These are phyloP conservation scores for Miscanthus lutarioriparius DNA, from an alignment of 176 grass and related monocot species.

Conservation along the genomic window DNA sequence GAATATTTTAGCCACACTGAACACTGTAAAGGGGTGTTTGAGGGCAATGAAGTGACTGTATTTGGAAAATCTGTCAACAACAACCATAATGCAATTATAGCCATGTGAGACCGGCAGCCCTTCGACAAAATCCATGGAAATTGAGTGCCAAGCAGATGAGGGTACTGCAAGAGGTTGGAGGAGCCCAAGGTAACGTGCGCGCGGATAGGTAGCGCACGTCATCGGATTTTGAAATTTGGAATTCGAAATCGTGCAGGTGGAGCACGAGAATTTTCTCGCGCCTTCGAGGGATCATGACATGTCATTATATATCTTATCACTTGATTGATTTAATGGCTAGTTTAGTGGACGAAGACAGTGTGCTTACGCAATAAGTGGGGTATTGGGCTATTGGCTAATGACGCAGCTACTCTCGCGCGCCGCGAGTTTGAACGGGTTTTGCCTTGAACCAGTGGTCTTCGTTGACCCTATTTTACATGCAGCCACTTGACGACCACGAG, in stretches of 20 bases:
- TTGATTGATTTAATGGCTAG: too few species aligned
- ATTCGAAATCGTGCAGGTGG: neutral
- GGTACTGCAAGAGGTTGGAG: too few species aligned
- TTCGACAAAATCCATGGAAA: too few species aligned
- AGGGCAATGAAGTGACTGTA: too few species aligned
- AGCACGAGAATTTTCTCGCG: neutral
- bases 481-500: neutral
- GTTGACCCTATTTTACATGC: neutral
- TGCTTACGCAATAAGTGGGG: conserved; percentile 3
- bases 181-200: too few species aligned
- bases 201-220: neutral
- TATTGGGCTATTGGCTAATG: neutral
- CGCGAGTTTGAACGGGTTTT: conserved; percentile 10
- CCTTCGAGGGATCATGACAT: neutral
- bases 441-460: neutral
- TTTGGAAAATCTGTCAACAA: too few species aligned
- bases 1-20: too few species aligned
- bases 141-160: too few species aligned
- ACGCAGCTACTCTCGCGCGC: conserved; percentile 13
- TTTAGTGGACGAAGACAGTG: neutral
- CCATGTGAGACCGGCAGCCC: too few species aligned
- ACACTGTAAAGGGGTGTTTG: too few species aligned
- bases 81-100: too few species aligned
- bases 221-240: neutral
- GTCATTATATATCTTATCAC: too few species aligned